Evolutionary conservation across 768 basidiomycete species (phyloP).

Genomic region (Leccinum barrowsii): DNA sequence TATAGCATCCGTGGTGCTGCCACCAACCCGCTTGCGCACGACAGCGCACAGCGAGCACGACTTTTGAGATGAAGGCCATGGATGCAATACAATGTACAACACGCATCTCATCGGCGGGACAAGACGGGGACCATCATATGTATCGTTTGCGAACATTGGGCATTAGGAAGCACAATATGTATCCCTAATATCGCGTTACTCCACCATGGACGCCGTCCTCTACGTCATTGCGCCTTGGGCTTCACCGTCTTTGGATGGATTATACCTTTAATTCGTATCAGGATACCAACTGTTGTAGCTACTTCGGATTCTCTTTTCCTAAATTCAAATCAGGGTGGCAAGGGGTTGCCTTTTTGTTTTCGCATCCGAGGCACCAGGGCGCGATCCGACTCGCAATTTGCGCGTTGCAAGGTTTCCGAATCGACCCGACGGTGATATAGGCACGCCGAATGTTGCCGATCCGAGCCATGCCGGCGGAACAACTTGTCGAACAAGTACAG

Average conservation of each 20-base stretch:
- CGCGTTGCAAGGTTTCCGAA: not conserved
- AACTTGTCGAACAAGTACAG: not conserved
- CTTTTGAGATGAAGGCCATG: constrained; percentile 7
- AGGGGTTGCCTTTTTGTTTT: constrained; percentile 15
- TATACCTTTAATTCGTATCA: constrained; percentile 11
- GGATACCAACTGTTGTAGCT: constrained; percentile 17
- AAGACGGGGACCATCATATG: not conserved
- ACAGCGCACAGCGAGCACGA: not conserved
- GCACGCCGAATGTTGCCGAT: not conserved
- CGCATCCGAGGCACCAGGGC: not conserved
- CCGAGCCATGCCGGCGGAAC: not conserved
- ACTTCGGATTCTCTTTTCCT: not conserved
- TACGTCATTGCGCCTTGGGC: not conserved
- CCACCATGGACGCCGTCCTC: constrained; percentile 8
- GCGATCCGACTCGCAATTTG: not conserved
- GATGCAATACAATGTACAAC: constrained; percentile 27
- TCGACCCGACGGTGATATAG: not conserved
- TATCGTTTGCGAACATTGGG: constrained; percentile 7
- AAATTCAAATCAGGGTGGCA: constrained; percentile 9
- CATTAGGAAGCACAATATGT: constrained; percentile 13
- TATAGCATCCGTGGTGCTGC: constrained; percentile 1
- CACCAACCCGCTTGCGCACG: not conserved
- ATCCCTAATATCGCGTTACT: constrained; percentile 19
- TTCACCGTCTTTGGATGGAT: constrained; percentile 3
- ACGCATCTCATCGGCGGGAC: constrained; percentile 23